Evolutionary conservation across 2,329 filamentous ascomycete species (phyloP).

Genomic region (Hypocreales sp.): DNA sequence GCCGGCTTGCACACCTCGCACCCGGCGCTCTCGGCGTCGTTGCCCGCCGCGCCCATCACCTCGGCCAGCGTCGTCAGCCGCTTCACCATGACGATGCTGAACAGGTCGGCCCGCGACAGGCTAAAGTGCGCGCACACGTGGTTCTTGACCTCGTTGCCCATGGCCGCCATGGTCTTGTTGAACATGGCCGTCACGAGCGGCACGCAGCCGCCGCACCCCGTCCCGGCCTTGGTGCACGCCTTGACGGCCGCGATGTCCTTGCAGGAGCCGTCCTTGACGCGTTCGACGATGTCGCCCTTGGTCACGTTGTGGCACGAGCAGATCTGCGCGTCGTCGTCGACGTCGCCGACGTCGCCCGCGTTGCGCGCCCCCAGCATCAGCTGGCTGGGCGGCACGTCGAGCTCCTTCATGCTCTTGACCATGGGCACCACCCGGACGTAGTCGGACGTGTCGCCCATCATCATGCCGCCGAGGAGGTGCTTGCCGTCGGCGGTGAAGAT

Average conservation of each 20-base stretch:
- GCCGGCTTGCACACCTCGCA: constrained; percentile 81
- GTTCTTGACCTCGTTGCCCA: constrained; percentile 81
- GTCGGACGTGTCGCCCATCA: constrained; percentile 86
- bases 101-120: constrained; percentile 75
- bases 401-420: constrained; percentile 67
- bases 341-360: constrained; percentile 55
- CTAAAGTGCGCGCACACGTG: constrained; percentile 73
- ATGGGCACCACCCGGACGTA: constrained; percentile 81
- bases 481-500: constrained; percentile 82
- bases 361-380: constrained; percentile 69
- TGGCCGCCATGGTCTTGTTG: constrained; percentile 71
- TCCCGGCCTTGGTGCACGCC: constrained; percentile 81
- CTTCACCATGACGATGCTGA: constrained; percentile 77
- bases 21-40: constrained; percentile 54
- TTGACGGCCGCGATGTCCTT: constrained; percentile 74
- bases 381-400: constrained; percentile 66
- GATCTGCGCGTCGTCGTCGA: constrained; percentile 75
- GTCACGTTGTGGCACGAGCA: constrained; percentile 89
- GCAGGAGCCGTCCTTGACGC: constrained; percentile 63
- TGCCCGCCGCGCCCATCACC: constrained; percentile 67
- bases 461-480: constrained; percentile 87
- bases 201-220: constrained; percentile 81
- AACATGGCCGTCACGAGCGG: constrained; percentile 80
- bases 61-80: constrained; percentile 54
- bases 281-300: constrained; percentile 62